Evolutionary conservation across 805 yeast genomes (phyloP).

Genomic region (Clavispora santaluciae): DNA sequence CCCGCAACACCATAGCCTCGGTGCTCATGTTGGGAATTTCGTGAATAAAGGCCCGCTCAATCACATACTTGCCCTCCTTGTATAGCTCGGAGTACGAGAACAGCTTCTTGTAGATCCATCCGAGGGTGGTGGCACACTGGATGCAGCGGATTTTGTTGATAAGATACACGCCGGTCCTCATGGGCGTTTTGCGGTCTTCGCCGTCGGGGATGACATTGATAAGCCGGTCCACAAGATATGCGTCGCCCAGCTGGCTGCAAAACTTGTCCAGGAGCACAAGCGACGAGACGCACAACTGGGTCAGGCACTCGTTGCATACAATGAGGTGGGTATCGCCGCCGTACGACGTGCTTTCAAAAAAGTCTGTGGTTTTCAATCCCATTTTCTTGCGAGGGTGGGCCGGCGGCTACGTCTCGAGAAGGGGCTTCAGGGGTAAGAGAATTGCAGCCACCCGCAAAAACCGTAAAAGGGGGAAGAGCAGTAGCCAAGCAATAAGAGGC

Average conservation of each 20-base stretch:
- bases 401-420: not conserved
- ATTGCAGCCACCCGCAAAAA: not conserved
- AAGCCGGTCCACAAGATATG: constrained; percentile 35
- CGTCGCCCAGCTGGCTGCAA: constrained; percentile 37
- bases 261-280: constrained; percentile 36
- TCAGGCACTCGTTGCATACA: constrained; percentile 36
- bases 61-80: constrained; percentile 43
- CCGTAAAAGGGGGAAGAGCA: no score
- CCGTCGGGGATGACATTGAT: constrained; percentile 30
- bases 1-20: constrained; percentile 29
- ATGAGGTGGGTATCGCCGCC: constrained; percentile 35
- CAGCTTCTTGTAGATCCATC: constrained; percentile 40
- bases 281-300: constrained; percentile 36
- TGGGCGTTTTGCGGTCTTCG: constrained; percentile 26
- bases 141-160: constrained; percentile 35
- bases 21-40: constrained; percentile 33
- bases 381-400: constrained; percentile 13
- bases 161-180: constrained; percentile 37
- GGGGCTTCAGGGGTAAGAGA: not conserved
- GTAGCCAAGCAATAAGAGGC: not conserved
- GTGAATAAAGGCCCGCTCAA: constrained; percentile 33
- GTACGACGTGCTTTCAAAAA: constrained; percentile 33
- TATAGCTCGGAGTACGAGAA: constrained; percentile 31
- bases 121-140: constrained; percentile 33
- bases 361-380: constrained; percentile 39